Percentiles rank a stretch among this genome's conserved stretches.
These are phyloP conservation scores for Neckera pumila DNA, from an alignment of 225 moss, liverwort and hornwort genomes.

Conservation along the genomic window DNA sequence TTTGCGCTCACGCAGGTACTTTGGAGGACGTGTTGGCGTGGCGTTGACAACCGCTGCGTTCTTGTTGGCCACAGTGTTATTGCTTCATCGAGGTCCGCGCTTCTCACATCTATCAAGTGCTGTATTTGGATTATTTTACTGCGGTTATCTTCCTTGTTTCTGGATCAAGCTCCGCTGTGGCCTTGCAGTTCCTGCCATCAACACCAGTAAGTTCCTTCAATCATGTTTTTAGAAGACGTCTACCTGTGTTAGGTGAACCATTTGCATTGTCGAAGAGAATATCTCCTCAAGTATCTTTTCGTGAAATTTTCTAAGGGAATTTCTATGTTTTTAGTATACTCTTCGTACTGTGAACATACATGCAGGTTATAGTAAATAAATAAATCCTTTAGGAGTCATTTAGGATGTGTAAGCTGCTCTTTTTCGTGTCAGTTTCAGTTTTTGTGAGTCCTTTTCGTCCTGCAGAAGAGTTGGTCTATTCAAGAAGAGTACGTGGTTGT, in stretches of 20 bases:
- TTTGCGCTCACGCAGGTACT: constrained; percentile 52
- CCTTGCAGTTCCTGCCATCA: constrained; percentile 75
- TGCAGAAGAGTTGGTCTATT: background rate
- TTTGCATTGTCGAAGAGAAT: background rate
- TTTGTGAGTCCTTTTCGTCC: background rate
- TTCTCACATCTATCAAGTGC: constrained; percentile 95
- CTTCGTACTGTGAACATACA: background rate
- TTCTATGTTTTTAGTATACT: background rate
- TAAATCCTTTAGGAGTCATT: background rate
- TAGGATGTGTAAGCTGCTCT: background rate
- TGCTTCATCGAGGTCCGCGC: constrained; percentile 77
- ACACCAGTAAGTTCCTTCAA: constrained; percentile 54
- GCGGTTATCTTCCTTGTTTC: constrained; percentile 93
- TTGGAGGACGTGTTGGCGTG: constrained; percentile 83
- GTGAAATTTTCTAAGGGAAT: background rate
- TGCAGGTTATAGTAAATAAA: background rate
- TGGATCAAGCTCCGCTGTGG: constrained; percentile 98
- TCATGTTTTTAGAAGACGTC: background rate
- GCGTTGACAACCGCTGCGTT: constrained; percentile 82
- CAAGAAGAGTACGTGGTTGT: background rate
- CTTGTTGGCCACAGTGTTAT: constrained; percentile 55
- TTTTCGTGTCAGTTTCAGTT: background rate
- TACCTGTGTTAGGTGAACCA: background rate
- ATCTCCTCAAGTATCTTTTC: background rate
- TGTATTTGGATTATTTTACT: constrained; percentile 88